phyloP scores from a whole-genome alignment of 108 stramenopile species.

The Cyclotella sp. region DNA sequence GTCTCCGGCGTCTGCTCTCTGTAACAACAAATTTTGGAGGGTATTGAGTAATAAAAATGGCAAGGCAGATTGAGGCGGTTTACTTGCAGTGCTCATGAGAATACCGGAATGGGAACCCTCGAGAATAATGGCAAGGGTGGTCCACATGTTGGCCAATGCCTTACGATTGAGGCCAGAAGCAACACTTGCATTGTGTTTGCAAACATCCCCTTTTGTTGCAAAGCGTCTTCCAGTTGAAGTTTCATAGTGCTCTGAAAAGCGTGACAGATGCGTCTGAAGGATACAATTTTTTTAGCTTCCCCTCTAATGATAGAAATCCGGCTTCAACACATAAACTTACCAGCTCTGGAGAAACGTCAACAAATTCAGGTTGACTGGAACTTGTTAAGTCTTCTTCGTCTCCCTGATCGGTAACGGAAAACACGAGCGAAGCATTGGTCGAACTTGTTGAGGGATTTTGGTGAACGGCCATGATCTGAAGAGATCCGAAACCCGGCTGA shows the following conservation, averaged over 20 bases:
- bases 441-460: constrained; percentile 60
- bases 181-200: constrained; percentile 72
- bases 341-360: constrained; percentile 81
- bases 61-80: constrained; percentile 57
- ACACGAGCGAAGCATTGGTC: constrained; percentile 41
- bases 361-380: constrained; percentile 20
- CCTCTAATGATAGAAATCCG: not conserved
- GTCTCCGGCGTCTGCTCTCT: constrained; percentile 86
- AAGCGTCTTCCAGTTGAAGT: constrained; percentile 56
- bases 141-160: constrained; percentile 81
- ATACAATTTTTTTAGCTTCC: not conserved
- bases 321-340: constrained; percentile 15
- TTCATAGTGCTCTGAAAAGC: constrained; percentile 78
- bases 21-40: constrained; percentile 62
- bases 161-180: constrained; percentile 63
- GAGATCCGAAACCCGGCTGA: constrained; percentile 76
- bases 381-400: constrained; percentile 60
- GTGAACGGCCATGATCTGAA: constrained; percentile 79
- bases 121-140: constrained; percentile 62
- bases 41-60: constrained; percentile 71
- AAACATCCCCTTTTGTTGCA: constrained; percentile 66
- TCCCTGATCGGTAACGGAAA: constrained; percentile 79
- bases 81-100: constrained; percentile 31
- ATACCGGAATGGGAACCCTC: constrained; percentile 63
- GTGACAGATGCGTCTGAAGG: constrained; percentile 63